These are phyloP conservation scores for Fremontodendron californicum DNA, from an alignment of 345 rosid species.

Conservation along the genomic window DNA sequence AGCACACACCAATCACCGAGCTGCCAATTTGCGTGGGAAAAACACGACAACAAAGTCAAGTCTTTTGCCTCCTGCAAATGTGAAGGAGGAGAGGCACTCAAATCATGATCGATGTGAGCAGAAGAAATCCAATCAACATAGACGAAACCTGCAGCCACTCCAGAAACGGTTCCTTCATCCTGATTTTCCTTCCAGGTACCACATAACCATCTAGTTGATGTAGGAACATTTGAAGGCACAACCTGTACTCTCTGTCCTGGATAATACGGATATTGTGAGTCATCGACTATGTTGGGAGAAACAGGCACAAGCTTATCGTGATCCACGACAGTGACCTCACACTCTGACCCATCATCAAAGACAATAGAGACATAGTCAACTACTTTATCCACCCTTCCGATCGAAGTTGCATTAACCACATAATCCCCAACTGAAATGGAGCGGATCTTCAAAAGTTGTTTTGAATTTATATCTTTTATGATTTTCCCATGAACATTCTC, in stretches of 20 bases:
- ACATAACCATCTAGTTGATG: conserved; percentile 72
- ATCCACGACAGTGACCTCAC: conserved; percentile 54
- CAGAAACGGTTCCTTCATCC: conserved; percentile 62
- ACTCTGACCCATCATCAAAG: conserved; percentile 71
- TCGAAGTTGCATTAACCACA: conserved; percentile 71
- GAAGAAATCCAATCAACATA: conserved; percentile 84
- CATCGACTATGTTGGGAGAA: conserved; percentile 59
- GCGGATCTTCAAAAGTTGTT: conserved; percentile 50
- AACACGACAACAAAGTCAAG: conserved; percentile 57
- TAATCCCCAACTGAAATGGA: conserved; percentile 73
- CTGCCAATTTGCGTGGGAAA: conserved; percentile 82
- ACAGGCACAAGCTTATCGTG: conserved; percentile 57
- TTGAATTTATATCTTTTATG: conserved; percentile 54
- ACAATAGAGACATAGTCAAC: conserved; percentile 56
- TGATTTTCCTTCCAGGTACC: conserved; percentile 61
- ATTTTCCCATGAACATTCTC: conserved; percentile 57
- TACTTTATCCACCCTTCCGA: conserved; percentile 66
- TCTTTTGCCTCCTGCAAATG: conserved; percentile 48
- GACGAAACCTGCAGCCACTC: conserved; percentile 61
- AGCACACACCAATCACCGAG: conserved; percentile 93
- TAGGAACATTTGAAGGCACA: conserved; percentile 41
- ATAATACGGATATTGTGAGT: conserved; percentile 57
- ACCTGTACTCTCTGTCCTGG: conserved; percentile 87
- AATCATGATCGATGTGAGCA: conserved; percentile 32
- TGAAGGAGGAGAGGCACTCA: conserved; percentile 43